These are phyloP conservation scores for Zoysia matrella DNA, from an alignment of 202 grass and related monocot genomes.

Conservation along the genomic window DNA sequence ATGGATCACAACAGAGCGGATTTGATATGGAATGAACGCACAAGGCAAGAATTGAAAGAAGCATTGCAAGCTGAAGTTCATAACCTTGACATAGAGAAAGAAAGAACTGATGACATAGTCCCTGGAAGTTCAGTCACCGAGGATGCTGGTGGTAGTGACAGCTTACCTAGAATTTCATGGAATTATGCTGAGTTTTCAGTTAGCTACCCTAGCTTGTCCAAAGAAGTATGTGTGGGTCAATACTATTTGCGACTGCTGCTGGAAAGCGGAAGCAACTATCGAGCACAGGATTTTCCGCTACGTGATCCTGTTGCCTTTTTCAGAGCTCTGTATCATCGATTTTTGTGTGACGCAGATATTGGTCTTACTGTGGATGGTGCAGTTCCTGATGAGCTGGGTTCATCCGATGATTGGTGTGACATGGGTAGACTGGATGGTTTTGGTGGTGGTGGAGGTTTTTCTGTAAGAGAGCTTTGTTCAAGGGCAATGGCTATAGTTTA, in stretches of 20 bases:
- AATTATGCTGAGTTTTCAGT: constrained; percentile 97
- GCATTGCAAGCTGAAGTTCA: constrained; percentile 97
- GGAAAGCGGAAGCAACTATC: constrained; percentile 88
- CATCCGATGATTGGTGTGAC: constrained; percentile 99
- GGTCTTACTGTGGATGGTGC: constrained; percentile 97
- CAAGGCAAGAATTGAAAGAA: constrained; percentile 93
- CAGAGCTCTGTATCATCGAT: constrained; percentile 94
- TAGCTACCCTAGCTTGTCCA: constrained; percentile 89
- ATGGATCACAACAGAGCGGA: constrained; percentile 98
- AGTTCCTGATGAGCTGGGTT: constrained; percentile 95
- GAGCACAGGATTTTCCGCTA: constrained; percentile 74
- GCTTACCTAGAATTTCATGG: constrained; percentile 90
- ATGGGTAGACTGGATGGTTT: constrained; percentile 98
- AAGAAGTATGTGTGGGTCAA: constrained; percentile 98
- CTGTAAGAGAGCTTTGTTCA: constrained; percentile 96
- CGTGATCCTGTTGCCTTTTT: constrained; percentile 97
- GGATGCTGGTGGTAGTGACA: constrained; percentile 63
- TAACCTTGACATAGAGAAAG: constrained; percentile 98
- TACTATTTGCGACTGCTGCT: constrained; percentile 90
- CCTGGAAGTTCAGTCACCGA: constrained; percentile 69
- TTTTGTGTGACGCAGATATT: constrained; percentile 96
- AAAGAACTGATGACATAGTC: constrained; percentile 92
- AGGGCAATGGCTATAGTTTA: constrained; percentile 99
- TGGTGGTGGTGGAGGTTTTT: constrained; percentile 94
- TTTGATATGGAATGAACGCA: constrained; percentile 98